Base-by-base conservation (phyloP, 768 basidiomycete genomes). In the Mycena rosella region DNA sequence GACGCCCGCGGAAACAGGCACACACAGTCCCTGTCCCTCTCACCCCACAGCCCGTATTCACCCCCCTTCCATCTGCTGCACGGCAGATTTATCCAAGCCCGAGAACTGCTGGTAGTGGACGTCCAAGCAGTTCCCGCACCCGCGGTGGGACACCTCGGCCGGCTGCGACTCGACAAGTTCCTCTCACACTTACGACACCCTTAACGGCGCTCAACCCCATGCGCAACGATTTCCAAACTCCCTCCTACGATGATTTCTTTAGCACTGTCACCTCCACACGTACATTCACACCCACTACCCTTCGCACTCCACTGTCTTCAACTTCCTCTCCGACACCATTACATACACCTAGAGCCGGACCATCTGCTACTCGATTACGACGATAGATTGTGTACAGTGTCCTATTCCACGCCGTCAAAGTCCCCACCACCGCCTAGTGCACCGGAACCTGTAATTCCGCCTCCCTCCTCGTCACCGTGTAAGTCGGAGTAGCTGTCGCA, bases 371-470 rank as follows among this genome's bases (percentile, higher is more conserved):
- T 26, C 13, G 6, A 26, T 27, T 40, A 9, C 54, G 36, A 17
- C 18, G 2, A 55, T 27, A 40, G 5, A 34, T 34, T 34, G 5
- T 34, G 11, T 11, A 34, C 32, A 6, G 32, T 34, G 11, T 34
- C 32, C 26, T 34, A 38, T 38, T 55, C 42, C 3, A 44, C 42
- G 14, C 42, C 42, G 42, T 34, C 40, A 30, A 61, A 53, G 64
- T 73, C 73, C 7, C 54, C 59, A 1, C 73, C 69, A 4, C 73
- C 71, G 30, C 73, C 71, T 26, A 72, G 48, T 11, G 60, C 55
- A 30, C 69, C 68, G 26, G 30, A 45, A 44, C 34, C 27, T 10
- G 14, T 2, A 7, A 36, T 26, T 40, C 36, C 49, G 3, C 27
- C 15, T 9, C 14, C 40, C 5, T 67, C 54, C 24, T 66, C 60